Percentiles rank a stretch among this genome's conserved stretches.
Evolutionary conservation across 2,329 filamentous ascomycete species (phyloP).

Genomic region (Sclerotinia subarctica): DNA sequence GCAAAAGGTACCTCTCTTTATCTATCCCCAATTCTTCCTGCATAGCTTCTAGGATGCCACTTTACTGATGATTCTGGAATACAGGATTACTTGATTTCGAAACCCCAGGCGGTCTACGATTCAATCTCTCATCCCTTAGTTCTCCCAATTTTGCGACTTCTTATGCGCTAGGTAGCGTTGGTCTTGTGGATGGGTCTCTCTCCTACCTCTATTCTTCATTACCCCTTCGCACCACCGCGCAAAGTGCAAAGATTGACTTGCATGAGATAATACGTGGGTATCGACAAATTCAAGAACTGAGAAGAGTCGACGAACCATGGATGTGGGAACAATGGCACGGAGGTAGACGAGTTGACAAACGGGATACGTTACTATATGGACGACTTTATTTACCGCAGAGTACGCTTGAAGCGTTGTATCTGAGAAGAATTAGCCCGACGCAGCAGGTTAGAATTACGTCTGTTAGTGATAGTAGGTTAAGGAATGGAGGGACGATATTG

Average conservation of each 20-base stretch:
- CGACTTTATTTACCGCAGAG: conserved; percentile 80
- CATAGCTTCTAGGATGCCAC: conserved; percentile 14
- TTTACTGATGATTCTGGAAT: conserved; percentile 27
- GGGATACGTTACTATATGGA: conserved; percentile 66
- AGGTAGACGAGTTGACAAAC: conserved; percentile 48
- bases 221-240: conserved; percentile 64
- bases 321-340: conserved; percentile 54
- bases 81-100: conserved; percentile 82
- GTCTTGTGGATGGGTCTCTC: conserved; percentile 92
- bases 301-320: conserved; percentile 48
- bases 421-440: conserved; percentile 73
- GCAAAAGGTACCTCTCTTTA: conserved; percentile 59
- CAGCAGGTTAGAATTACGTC: conserved; percentile 77
- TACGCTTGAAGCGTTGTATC: conserved; percentile 79
- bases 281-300: conserved; percentile 67
- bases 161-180: conserved; percentile 85
- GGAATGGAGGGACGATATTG: conserved; percentile 73
- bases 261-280: conserved; percentile 79
- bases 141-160: conserved; percentile 92
- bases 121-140: conserved; percentile 87
- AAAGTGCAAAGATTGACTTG: conserved; percentile 73
- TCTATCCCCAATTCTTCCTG: conserved; percentile 25
- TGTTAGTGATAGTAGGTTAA: conserved; percentile 68
- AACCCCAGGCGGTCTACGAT: conserved; percentile 76
- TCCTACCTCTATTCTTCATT: conserved; percentile 94